Percentiles rank a stretch among this genome's conserved stretches.
These are phyloP conservation scores for Lactifluus echinatus DNA, from an alignment of 768 basidiomycete genomes.

Conservation along the genomic window DNA sequence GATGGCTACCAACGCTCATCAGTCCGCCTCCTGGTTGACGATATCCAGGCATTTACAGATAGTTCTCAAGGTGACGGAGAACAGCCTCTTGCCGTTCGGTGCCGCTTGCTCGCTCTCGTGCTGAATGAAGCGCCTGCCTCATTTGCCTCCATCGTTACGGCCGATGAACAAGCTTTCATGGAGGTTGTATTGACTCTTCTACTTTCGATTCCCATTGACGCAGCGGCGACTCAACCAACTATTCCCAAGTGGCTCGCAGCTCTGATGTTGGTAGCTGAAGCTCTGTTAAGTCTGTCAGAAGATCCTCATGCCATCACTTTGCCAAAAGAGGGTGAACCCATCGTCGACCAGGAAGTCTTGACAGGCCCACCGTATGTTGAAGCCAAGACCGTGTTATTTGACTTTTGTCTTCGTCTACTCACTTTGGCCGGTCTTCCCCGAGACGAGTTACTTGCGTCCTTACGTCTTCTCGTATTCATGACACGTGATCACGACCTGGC, in stretches of 20 bases:
- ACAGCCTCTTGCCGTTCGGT: slow-evolving; percentile 69
- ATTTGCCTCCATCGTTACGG: slow-evolving; percentile 34
- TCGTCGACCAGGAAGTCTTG: slow-evolving; percentile 41
- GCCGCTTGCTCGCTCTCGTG: slow-evolving; percentile 78
- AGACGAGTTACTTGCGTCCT: slow-evolving; percentile 74
- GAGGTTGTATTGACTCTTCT: slow-evolving; percentile 60
- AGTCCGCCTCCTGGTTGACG: slow-evolving; percentile 65
- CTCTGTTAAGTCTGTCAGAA: slow-evolving; percentile 66
- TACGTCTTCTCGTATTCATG: slow-evolving; percentile 78
- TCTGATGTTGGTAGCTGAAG: slow-evolving; percentile 78
- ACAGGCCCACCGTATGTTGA: slow-evolving; percentile 55
- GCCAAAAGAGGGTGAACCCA: slow-evolving; percentile 63
- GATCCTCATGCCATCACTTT: slow-evolving; percentile 56
- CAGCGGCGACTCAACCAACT: slow-evolving; percentile 43
- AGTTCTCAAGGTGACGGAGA: slow-evolving; percentile 62
- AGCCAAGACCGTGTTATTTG: slow-evolving; percentile 60
- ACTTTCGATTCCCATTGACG: slow-evolving; percentile 43
- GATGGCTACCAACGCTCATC: slow-evolving; percentile 54
- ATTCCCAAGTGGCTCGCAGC: slow-evolving; percentile 84
- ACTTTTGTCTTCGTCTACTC: slow-evolving; percentile 69
- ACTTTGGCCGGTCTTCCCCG: slow-evolving; percentile 52
- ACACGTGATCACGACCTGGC: slow-evolving; percentile 65
- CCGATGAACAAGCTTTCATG: slow-evolving; percentile 52
- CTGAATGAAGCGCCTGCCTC: slow-evolving; percentile 65
- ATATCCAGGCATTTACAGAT: slow-evolving; percentile 62